phyloP scores from a whole-genome alignment of 2,329 filamentous ascomycete genomes.

The Parafenestella ontariensis region DNA sequence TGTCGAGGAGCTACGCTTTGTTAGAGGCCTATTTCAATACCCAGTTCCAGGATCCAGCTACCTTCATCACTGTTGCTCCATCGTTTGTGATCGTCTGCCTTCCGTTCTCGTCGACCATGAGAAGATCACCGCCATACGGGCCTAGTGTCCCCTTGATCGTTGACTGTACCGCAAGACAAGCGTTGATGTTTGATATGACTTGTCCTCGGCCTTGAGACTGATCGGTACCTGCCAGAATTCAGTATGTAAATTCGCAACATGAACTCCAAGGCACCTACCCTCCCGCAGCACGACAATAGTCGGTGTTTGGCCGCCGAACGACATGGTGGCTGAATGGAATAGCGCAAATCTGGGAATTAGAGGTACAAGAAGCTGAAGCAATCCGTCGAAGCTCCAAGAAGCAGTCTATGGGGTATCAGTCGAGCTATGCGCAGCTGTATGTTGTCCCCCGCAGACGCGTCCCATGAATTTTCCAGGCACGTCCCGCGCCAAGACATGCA shows the following conservation, averaged over 20 bases:
- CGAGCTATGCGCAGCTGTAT: constrained; percentile 32
- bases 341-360: constrained; percentile 3
- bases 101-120: constrained; percentile 96
- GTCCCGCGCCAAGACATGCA: constrained; percentile 15
- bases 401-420: constrained; percentile 17
- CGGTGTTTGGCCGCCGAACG: constrained; percentile 95
- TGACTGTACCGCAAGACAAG: constrained; percentile 91
- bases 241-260: constrained; percentile 20
- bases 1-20: constrained; percentile 81
- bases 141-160: constrained; percentile 96
- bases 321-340: constrained; percentile 67
- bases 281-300: constrained; percentile 98
- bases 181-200: constrained; percentile 97
- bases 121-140: constrained; percentile 93
- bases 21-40: constrained; percentile 3
- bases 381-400: constrained; percentile 2
- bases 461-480: constrained; percentile 39
- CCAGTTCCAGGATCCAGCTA: constrained; percentile 51
- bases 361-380: background rate
- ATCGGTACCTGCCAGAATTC: constrained; percentile 78
- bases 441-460: constrained; percentile 38
- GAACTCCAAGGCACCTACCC: constrained; percentile 66
- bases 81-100: constrained; percentile 98
- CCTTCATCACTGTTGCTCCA: constrained; percentile 99
- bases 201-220: constrained; percentile 96